Base-by-base conservation (phyloP, 495 filamentous ascomycete species). In the Platismatia glauca region DNA sequence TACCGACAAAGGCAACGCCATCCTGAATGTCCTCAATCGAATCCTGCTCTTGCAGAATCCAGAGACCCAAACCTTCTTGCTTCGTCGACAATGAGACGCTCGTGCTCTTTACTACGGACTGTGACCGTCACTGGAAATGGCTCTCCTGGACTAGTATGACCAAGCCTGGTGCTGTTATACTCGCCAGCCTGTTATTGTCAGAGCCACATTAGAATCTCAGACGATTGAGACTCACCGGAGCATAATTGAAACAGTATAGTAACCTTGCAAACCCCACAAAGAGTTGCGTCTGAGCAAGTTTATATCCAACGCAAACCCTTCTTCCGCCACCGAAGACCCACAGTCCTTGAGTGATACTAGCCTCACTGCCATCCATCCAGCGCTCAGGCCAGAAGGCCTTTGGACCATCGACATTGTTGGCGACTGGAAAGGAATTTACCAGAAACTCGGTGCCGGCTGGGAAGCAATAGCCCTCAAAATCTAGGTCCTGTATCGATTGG, bases 381-480 rank as follows among this genome's bases (percentile, higher is more conserved):
- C 77, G 67, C 55, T 78, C 76, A 0, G 78, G 79, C 11, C 55
- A 55, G 63, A 82, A 81, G 1, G 55, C 31, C 5, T 67, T 37
- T 5, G 74, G 68, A 29, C 74, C 64, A 24, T 70, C 65, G 29
- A 71, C 69, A 29, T 71, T 62, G 29, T 75, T 60, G 56, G 72
- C 57, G 12, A 75, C 60, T 12, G 71, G 68, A 50, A 75, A 69
- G 5, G 58, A 65, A 53, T 75, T 71, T 50, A 75, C 64, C 65
- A 79, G 63, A 70, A 78, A 64, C 61, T 65, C 66, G 0, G 75
- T 76, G 33, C 80, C 80, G 8, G 72, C 71, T 3, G 79, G 77
- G 61, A 84, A 78, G 20, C 62, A 58, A 59, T 81, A 81, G 16
- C 76, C 77, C 55, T 81, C 80, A 58, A 79, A 82, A 53, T 81